These are phyloP conservation scores for Cynanchum wilfordii DNA, from an alignment of 257 asterid genomes.

Conservation along the genomic window DNA sequence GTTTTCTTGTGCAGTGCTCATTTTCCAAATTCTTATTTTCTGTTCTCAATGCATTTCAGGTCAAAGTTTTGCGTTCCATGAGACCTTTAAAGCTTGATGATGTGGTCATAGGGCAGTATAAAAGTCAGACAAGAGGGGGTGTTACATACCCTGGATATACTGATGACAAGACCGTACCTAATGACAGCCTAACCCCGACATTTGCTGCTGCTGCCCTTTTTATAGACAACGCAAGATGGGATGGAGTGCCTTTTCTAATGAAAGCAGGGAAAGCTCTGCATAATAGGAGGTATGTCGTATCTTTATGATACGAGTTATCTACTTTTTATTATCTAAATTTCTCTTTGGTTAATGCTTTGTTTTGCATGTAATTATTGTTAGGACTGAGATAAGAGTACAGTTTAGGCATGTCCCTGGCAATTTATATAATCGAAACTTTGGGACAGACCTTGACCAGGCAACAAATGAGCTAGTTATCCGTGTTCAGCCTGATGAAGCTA, in stretches of 20 bases:
- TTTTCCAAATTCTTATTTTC: neutral
- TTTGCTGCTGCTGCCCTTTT: constrained; percentile 98
- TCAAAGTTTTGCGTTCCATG: constrained; percentile 93
- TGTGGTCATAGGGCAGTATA: constrained; percentile 83
- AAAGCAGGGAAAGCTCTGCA: constrained; percentile 98
- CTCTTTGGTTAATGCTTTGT: neutral
- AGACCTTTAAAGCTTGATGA: constrained; percentile 59
- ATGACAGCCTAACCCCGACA: constrained; percentile 85
- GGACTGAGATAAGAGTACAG: constrained; percentile 94
- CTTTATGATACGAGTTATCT: neutral
- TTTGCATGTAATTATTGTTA: constrained; percentile 21
- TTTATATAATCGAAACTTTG: constrained; percentile 59
- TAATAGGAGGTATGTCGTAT: constrained; percentile 46
- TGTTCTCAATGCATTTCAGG: constrained; percentile 42
- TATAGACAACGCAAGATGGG: constrained; percentile 94
- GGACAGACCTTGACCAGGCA: constrained; percentile 77
- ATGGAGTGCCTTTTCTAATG: constrained; percentile 96
- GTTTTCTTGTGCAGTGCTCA: neutral
- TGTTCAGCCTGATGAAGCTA: constrained; percentile 94
- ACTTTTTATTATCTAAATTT: neutral
- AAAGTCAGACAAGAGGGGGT: constrained; percentile 68
- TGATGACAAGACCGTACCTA: constrained; percentile 89
- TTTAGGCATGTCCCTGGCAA: constrained; percentile 95
- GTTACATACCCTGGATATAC: constrained; percentile 69
- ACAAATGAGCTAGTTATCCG: constrained; percentile 98